Evolutionary conservation across 2,329 filamentous ascomycete species (phyloP), one percentile per base, ranked within the genome.

Genomic region (Tolypocladium tundrense): DNA sequence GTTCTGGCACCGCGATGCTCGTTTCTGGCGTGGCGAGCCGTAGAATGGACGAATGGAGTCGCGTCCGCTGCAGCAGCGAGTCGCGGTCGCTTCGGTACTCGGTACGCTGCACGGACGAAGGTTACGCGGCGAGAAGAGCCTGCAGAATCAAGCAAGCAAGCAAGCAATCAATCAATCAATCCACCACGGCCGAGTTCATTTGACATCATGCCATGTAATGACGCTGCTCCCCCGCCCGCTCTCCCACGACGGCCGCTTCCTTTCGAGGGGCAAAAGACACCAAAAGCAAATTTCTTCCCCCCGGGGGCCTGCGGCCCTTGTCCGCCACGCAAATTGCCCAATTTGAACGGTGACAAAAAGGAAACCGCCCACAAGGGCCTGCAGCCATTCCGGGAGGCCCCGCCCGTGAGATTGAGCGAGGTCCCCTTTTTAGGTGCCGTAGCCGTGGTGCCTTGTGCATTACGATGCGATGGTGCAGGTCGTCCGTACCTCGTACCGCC

Each of bases 251-350:
- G 27, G 45, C 48, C 14, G 43, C 55, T 48, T 53, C 11, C 42
- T 16, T 19, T 43, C n/a, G 39, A 53, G 45, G 24, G 35, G 45
- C 35, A 53, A 16, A 43, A 19, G 39, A 4, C 27, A 11, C 14
- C 5, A 55, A 37, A 58, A 55, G 52, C 53, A 58, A 55, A 45
- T 59, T 59, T 39, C 45, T 53, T 55, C 24, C 27, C 42, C 55
- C 48, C 42, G n/a, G 33, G 33, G 27, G 37, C 31, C 27, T 6
- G 4, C 27, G 33, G 53, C 58, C 56, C 58, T 56, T 55, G 60
- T 42, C 55, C 10, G 50, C 60, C n/a, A 59, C 56, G 60, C 57
- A 66, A 64, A 66, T 65, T 66, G 63, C 54, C 58, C 62, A 65
- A 65, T 65, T 65, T 66, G 59, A 59, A 33, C 52, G n/a, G 55